Conservation (phyloP, 257 asterid genomes). For the Penstemon davidsonii region DNA sequence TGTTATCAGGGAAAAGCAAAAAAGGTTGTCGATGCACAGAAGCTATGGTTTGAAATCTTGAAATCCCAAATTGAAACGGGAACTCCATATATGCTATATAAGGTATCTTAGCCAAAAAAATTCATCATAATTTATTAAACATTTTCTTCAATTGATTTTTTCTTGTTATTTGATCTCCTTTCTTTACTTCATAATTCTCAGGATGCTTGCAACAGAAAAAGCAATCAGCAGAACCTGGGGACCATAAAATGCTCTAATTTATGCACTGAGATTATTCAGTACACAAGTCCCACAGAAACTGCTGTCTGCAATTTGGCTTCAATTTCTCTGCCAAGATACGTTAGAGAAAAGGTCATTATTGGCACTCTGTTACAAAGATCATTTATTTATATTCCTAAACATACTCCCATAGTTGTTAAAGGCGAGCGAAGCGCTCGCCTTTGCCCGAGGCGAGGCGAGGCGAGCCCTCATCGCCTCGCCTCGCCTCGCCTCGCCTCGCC, state of each 20-base stretch:
- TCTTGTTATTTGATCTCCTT: constrained; percentile 14
- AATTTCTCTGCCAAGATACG: constrained; percentile 90
- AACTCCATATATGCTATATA: constrained; percentile 57
- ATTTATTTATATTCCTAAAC: background rate
- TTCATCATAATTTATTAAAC: background rate
- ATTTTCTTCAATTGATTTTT: background rate
- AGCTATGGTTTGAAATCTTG: constrained; percentile 58
- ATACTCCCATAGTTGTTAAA: too few species aligned
- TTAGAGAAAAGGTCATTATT: constrained; percentile 76
- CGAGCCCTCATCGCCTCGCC: too few species aligned
- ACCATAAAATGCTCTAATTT: constrained; percentile 89
- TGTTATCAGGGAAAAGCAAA: constrained; percentile 60
- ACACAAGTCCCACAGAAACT: constrained; percentile 87
- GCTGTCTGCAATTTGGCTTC: constrained; percentile 98
- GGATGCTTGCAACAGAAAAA: constrained; percentile 95
- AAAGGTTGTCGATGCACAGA: constrained; percentile 60
- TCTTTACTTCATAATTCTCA: constrained; percentile 26
- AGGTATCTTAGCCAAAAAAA: constrained; percentile 39
- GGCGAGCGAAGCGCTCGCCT: too few species aligned
- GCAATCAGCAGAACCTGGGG: constrained; percentile 97
- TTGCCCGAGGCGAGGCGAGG: too few species aligned
- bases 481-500: too few species aligned
- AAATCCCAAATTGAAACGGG: constrained; percentile 72
- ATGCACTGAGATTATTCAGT: constrained; percentile 91
- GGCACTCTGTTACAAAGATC: background rate